Conservation (phyloP, 2,329 filamentous ascomycete genomes). For the Zymoseptoria ardabiliae region DNA sequence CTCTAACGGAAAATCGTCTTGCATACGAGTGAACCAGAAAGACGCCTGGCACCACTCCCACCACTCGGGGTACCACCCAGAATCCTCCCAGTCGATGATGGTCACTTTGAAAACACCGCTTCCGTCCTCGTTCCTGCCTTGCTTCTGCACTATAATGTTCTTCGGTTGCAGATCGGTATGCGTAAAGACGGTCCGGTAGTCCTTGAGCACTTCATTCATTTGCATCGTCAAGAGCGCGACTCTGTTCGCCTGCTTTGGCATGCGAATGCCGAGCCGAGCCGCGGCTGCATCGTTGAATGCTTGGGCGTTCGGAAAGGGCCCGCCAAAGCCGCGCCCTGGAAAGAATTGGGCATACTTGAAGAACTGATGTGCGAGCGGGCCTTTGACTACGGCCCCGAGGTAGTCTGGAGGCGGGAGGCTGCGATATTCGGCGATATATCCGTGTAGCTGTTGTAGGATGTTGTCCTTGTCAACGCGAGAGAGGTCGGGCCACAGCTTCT, state of each 20-base stretch:
- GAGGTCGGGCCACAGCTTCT: conserved; percentile 5
- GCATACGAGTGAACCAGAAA: conserved; percentile 2
- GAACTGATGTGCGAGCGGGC: conserved; percentile 3
- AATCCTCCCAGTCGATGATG: conserved; percentile 16
- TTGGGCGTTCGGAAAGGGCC: conserved; percentile 12
- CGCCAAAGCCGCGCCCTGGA: neutral
- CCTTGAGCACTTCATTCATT: neutral
- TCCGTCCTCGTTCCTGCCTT: neutral
- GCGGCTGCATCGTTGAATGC: conserved; percentile 12
- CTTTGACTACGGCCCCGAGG: conserved; percentile 5
- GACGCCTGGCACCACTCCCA: conserved; percentile 16
- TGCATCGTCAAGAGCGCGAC: neutral
- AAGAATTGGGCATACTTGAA: conserved; percentile 2
- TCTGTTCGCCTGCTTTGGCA: conserved; percentile 2
- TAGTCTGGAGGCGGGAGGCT: conserved; percentile 6
- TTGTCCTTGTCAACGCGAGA: conserved; percentile 6
- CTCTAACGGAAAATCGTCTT: conserved; percentile 8
- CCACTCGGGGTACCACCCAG: conserved; percentile 18
- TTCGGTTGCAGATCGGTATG: conserved; percentile 15
- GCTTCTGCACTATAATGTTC: conserved; percentile 14
- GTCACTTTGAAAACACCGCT: conserved; percentile 5
- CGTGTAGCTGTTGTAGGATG: conserved; percentile 7
- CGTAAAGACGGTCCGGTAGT: conserved; percentile 12
- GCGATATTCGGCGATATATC: conserved; percentile 8
- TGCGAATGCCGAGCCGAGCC: neutral